Evolutionary conservation across 306 rosid genomes (phyloP), one percentile per base, ranked within the genome.

Genomic region (Corylus heterophylla): DNA sequence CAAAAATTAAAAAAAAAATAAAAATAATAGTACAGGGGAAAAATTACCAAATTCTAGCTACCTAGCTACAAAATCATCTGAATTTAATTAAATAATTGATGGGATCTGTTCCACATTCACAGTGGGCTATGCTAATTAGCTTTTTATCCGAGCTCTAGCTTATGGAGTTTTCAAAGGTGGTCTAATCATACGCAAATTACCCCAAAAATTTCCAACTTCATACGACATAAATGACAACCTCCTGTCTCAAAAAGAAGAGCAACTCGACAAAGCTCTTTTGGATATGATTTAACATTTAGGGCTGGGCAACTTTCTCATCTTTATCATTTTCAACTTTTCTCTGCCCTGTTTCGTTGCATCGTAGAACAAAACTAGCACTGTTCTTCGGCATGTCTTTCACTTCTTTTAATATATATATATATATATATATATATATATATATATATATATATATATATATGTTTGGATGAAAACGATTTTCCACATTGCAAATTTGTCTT

Each of bases 211-310:
- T 78, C 45, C 12, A 55, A 44, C 35, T 16, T 7, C 71, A 54
- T 0, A 16, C 39, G 45, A 39, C 20, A 62, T 71, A 63, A 27
- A 54, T 74, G 20, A 71, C 47, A 5, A 42, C 16, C 49, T 25
- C 3, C 29, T 49, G 80, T 81, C 75, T 69, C 80, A 44, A 49
- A 69, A 81, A 70, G 80, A 3, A 69, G 76, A 11, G 31, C n/a
- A 58, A 71, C 69, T 39, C 49, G 47, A 80, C 75, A 69, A 71
- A 63, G 61, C 6, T 20, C 51, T 35, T 74, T 31, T 16, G 79
- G 74, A 74, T 75, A 49, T 58, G 9, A 50, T 35, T 18, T 4
- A 39, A 48, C 13, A 51, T 69, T 59, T 37, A 1, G 8, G 14
- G 0, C 6, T 0, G 27, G 3, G 20, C 58, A 17, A n/a, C 45